These are phyloP conservation scores for Microdochium bolleyi DNA, from an alignment of 2,329 filamentous ascomycete genomes.

Conservation along the genomic window DNA sequence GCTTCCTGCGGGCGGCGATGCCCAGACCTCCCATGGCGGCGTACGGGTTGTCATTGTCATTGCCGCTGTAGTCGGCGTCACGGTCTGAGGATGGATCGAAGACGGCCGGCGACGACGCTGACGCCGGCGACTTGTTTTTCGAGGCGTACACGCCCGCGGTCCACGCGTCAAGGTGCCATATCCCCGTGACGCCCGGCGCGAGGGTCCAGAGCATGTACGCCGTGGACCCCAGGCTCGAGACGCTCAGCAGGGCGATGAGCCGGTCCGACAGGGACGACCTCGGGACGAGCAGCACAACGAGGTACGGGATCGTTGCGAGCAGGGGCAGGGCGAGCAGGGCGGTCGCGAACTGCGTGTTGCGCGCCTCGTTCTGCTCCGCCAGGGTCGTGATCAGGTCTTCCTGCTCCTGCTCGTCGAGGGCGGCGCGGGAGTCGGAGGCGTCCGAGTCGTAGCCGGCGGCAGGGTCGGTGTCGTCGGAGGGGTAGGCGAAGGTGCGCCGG, in stretches of 20 bases:
- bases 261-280: conserved; percentile 13
- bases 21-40: neutral
- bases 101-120: neutral
- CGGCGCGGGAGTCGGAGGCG: conserved; percentile 14
- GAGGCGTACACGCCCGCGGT: conserved; percentile 15
- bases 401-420: conserved; percentile 47
- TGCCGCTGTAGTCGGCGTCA: neutral
- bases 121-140: conserved; percentile 7
- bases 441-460: conserved; percentile 46
- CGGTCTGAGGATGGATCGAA: neutral
- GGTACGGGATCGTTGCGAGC: conserved; percentile 46
- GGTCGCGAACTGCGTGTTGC: conserved; percentile 49
- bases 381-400: conserved; percentile 53
- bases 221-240: conserved; percentile 57
- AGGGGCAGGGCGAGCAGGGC: conserved; percentile 54
- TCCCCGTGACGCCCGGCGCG: conserved; percentile 46
- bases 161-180: conserved; percentile 38
- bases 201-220: conserved; percentile 52
- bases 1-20: conserved; percentile 4
- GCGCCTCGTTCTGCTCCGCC: conserved; percentile 42
- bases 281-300: conserved; percentile 33
- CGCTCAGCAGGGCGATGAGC: conserved; percentile 44
- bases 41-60: no score
- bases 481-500: conserved; percentile 72
- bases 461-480: conserved; percentile 47